Conservation (phyloP, 768 basidiomycete species). For the Collybiopsis luxurians region DNA sequence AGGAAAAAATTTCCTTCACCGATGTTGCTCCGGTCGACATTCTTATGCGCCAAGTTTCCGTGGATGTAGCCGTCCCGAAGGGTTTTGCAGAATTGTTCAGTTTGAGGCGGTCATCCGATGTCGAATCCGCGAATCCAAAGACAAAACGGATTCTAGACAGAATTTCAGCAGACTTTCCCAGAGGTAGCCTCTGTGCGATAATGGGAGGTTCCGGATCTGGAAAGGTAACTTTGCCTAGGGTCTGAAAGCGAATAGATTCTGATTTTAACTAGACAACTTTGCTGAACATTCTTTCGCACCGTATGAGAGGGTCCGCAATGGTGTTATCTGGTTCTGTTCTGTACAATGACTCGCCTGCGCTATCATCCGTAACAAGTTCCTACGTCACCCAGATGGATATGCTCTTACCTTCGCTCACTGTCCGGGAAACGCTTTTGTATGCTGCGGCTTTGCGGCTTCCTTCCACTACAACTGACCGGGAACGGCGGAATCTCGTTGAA, state of each 20-base stretch:
- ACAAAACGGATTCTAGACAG: conserved; percentile 4
- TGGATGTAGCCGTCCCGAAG: neutral
- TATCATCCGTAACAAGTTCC: conserved; percentile 12
- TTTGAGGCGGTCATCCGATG: neutral
- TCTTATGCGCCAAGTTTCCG: neutral
- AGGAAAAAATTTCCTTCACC: conserved; percentile 2
- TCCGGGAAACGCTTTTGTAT: conserved; percentile 47
- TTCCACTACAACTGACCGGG: conserved; percentile 37
- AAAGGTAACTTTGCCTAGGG: neutral
- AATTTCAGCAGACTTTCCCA: conserved; percentile 9
- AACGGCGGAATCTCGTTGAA: conserved; percentile 31
- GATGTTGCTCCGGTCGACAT: conserved; percentile 1
- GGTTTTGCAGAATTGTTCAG: neutral
- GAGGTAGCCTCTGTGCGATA: conserved; percentile 7
- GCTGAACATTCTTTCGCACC: conserved; percentile 8
- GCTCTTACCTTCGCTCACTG: conserved; percentile 50
- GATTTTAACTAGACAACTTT: conserved; percentile 6
- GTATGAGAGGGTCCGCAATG: conserved; percentile 17
- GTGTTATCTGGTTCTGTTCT: conserved; percentile 30
- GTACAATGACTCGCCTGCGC: conserved; percentile 26
- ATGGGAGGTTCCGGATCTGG: conserved; percentile 10
- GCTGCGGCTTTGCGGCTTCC: conserved; percentile 46
- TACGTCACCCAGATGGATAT: conserved; percentile 64
- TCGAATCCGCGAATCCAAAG: neutral
- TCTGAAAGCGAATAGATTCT: neutral